Evolutionary conservation across 441 rosid species (phyloP), one percentile per base, ranked within the genome.

Genomic region (Eruca vesicaria): DNA sequence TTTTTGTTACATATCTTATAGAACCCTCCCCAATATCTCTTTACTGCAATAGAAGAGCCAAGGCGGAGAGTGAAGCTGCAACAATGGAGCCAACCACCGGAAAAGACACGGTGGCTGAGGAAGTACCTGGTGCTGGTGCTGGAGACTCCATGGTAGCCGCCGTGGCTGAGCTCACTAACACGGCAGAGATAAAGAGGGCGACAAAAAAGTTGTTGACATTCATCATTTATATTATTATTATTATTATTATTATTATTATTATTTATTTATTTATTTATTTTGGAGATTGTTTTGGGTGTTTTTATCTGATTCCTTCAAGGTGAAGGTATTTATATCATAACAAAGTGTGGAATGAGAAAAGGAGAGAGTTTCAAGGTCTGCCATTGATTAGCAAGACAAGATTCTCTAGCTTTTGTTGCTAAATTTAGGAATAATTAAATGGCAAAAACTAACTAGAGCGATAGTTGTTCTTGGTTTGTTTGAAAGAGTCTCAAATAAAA

Each of bases 1-100:
- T 35, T 62, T 71, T 56, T 68, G 63, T 63, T 77, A 20, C 61
- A 36, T 31, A 38, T 72, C 65, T 36, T 63, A 28, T 53, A 68
- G 33, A 53, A 53, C 32, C 52, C 35, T 68, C 63, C 48, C 52
- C 71, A 32, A 32, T 31, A 14, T 66, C 43, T 36, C 20, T 77
- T 69, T 78, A 89, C 61, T 85, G 87, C 80, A 86, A 72, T 79
- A 76, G 84, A 73, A 78, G 79, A 74, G 92, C 88, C 52, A 85
- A 57, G 9, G 95, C 87, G 41, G 84, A 78, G 67, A 90, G 58
- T n/a, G 88, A 85, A 63, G 97, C 93, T 33, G 89, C 94, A 3
- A 90, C 70, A 82, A 88, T 66, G 7, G 93, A 86, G 3, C 90
- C 87, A 41, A 83, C 43, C 59, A 78, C 79, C 7, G 94, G 94